A percentile compares a stretch with the other conserved stretches of the same genome.
Conservation (phyloP, 83 land plant species). For the Diphasiastrum complanatum region DNA sequence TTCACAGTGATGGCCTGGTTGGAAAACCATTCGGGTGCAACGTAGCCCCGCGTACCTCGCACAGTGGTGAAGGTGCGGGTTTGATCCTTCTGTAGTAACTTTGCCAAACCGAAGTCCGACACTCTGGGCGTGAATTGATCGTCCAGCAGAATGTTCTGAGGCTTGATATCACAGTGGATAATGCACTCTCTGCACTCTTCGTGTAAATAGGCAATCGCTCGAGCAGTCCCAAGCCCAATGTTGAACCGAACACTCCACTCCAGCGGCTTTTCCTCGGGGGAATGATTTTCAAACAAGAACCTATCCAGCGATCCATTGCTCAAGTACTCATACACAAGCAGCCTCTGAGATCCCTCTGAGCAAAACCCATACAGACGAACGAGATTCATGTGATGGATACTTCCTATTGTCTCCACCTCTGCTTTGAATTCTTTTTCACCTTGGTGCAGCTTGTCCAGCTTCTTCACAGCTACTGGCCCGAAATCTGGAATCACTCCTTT, state of each 20-base stretch:
- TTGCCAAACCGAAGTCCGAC: slow-evolving; percentile 52
- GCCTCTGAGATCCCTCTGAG: slow-evolving; percentile 49
- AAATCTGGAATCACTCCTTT: slow-evolving; percentile 47
- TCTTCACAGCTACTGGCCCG: slow-evolving; percentile 45
- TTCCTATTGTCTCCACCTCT: slow-evolving; percentile 51
- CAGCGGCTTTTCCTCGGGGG: slow-evolving; percentile 13
- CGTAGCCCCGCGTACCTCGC: slow-evolving; percentile 48
- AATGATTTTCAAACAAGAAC: not conserved
- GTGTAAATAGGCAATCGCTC: slow-evolving; percentile 52
- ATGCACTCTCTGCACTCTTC: slow-evolving; percentile 48
- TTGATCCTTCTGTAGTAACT: slow-evolving; percentile 38
- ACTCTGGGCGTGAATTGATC: slow-evolving; percentile 44
- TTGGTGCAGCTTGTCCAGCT: slow-evolving; percentile 44
- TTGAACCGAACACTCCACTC: slow-evolving; percentile 50
- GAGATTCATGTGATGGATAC: slow-evolving; percentile 53
- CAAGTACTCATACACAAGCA: slow-evolving; percentile 54
- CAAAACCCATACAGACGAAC: slow-evolving; percentile 52
- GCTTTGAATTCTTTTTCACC: slow-evolving; percentile 49
- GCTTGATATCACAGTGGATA: slow-evolving; percentile 59
- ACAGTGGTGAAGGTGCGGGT: slow-evolving; percentile 35
- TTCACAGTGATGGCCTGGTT: slow-evolving; percentile 40
- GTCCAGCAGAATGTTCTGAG: slow-evolving; percentile 49
- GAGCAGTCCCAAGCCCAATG: slow-evolving; percentile 43
- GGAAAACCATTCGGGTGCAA: slow-evolving; percentile 49
- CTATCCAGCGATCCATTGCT: slow-evolving; percentile 50